A percentile compares a stretch with the other conserved stretches of the same genome.
phyloP scores from a whole-genome alignment of 495 filamentous ascomycete genomes.

The Hyaloscypha hepaticicola region DNA sequence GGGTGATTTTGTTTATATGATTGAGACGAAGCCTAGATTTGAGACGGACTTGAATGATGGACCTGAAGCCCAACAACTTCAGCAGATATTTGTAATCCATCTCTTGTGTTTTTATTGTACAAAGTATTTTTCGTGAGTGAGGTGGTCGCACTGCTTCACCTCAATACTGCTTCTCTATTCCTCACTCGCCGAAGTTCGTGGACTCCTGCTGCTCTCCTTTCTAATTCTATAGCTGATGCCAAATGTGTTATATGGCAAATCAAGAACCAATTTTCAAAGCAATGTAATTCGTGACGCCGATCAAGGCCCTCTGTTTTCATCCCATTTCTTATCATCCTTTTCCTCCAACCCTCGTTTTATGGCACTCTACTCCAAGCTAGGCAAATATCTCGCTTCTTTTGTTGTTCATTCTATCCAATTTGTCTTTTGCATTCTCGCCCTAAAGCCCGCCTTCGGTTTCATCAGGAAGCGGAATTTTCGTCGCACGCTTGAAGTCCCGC shows the following conservation, averaged over 20 bases:
- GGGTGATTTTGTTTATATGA: neutral
- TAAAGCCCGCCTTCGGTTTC: neutral
- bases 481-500: constrained; percentile 9
- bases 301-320: neutral
- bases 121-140: neutral
- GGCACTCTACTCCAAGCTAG: neutral
- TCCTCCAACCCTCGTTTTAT: neutral
- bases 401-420: neutral
- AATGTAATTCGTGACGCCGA: neutral
- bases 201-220: no score
- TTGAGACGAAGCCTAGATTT: neutral
- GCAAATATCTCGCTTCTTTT: neutral
- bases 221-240: no score
- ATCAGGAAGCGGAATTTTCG: constrained; percentile 8
- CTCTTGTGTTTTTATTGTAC: neutral
- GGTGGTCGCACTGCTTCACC: no score
- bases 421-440: neutral
- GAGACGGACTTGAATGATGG: neutral
- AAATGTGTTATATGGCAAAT: neutral
- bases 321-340: neutral
- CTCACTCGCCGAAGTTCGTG: no score
- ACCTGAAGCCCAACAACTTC: neutral
- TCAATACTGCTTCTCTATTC: no score
- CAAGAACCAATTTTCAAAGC: neutral
- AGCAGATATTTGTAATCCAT: neutral